Evolutionary conservation across 2,329 filamentous ascomycete species (phyloP), one percentile per base, ranked within the genome.

Genomic region (Esteya vermicola): DNA sequence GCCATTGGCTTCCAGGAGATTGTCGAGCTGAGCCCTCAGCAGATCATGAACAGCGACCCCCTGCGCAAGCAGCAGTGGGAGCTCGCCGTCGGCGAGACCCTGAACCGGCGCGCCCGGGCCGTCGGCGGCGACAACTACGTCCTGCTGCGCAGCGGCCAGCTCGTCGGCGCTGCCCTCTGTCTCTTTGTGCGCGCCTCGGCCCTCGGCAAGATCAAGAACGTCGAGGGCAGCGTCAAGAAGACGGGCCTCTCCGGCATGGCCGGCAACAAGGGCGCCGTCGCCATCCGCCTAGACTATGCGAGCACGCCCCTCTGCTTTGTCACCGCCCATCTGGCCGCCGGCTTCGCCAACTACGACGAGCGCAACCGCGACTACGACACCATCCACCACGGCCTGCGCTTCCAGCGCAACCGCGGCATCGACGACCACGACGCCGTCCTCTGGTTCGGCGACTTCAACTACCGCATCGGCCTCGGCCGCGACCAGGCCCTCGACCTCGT

Each of bases 31-130:
- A 95, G 85, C 51, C 91, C 93, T 14, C 89, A 96, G 56, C 91
- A 98, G 54, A 96, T 98, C 53, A 95, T 98, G 86, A 94, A 93
- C 48, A 96, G 88, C 44, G 89, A 98, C 55, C 91, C 91, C 1
- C 76, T 78, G 4, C 74, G 84, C 40, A 84, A 89, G 48, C 78
- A 85, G 47, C 64, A 79, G 18, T 98, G 91, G 91, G 91, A 98
- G 56, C 63, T 70, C 39, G 79, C 83, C 4, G 86, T 96, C 20
- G 79, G 80, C 48, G 67, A 66, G 34, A 85, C 80, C 13, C 61
- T 98, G 30, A 95, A 96, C 51, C 60, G 63, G 10, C 74, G 81
- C 47, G 78, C 85, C 16, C 69, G 71, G 31, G 65, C 65, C 43
- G 64, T 71, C 19, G 76, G 76, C 1, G 73, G 75, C 6, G 79